Conservation (phyloP, 169 alveolate species). For the Plasmodium inui region DNA sequence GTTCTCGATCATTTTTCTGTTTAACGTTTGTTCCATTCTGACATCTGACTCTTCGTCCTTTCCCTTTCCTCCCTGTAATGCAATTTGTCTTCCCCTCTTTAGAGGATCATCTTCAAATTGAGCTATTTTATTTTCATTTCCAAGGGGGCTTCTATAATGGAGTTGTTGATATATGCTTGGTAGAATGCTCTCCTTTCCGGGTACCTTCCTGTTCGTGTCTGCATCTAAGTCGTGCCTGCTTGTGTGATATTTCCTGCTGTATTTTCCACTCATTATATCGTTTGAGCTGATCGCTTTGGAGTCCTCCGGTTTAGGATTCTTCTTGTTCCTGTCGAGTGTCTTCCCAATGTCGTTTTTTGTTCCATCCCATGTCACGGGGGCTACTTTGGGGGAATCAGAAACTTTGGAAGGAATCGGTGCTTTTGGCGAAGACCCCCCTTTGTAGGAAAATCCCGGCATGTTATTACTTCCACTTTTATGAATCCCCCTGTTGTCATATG, state of each 20-base stretch:
- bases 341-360: conserved; percentile 6
- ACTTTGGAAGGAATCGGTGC: background rate
- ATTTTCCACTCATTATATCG: background rate
- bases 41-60: conserved; percentile 27
- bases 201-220: background rate
- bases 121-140: background rate
- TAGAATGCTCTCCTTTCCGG: background rate
- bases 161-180: background rate
- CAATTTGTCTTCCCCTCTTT: background rate
- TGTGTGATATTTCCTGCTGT: conserved; percentile 9
- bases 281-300: background rate
- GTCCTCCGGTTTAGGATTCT: background rate
- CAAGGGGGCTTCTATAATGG: background rate
- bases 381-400: background rate
- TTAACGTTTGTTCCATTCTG: conserved; percentile 35
- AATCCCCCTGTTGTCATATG: background rate
- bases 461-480: background rate
- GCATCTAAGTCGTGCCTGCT: conserved; percentile 6
- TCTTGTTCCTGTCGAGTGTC: background rate
- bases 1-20: conserved; percentile 67
- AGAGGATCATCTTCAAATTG: background rate
- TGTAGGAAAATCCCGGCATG: background rate
- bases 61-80: background rate
- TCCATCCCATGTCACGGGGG: background rate
- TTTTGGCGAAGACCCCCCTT: background rate